Percentiles rank a stretch among this genome's conserved stretches.
phyloP scores from a whole-genome alignment of 345 rosid genomes.

The Linum tenue region DNA sequence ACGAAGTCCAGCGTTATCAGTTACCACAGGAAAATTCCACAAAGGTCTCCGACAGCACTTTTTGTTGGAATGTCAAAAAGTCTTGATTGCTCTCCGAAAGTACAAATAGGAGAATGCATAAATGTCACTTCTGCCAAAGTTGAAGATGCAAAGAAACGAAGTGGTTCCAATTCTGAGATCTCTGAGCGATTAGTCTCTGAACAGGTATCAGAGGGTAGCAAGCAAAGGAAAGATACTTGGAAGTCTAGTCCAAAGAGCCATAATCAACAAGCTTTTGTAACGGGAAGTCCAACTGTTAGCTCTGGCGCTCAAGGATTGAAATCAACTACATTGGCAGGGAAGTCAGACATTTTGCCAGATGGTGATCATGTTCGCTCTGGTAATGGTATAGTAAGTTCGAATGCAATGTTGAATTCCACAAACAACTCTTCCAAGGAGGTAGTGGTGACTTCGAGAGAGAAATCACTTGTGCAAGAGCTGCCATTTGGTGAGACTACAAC shows the following conservation, averaged over 20 bases:
- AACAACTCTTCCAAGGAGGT: conserved; percentile 19
- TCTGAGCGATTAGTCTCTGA: conserved; percentile 18
- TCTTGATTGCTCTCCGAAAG: conserved; percentile 20
- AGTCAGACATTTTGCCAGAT: conserved; percentile 10
- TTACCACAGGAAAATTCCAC: conserved; percentile 45
- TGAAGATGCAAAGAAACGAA: conserved; percentile 18
- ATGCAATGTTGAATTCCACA: conserved; percentile 18
- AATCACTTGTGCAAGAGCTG: conserved; percentile 15
- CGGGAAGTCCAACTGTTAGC: conserved; percentile 21
- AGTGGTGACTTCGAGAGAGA: conserved; percentile 18
- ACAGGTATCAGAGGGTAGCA: conserved; percentile 26
- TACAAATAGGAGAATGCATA: conserved; percentile 12
- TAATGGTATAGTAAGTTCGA: conserved; percentile 10
- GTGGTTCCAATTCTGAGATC: conserved; percentile 19
- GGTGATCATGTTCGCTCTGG: conserved; percentile 15
- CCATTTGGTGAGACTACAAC: conserved; percentile 10
- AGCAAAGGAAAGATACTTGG: conserved; percentile 27
- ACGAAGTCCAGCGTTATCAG: conserved; percentile 21
- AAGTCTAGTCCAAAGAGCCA: conserved; percentile 18
- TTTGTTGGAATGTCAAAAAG: conserved; percentile 27
- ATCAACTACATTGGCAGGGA: conserved; percentile 11
- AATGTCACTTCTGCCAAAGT: conserved; percentile 21
- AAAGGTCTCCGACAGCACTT: conserved; percentile 27
- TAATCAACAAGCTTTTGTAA: conserved; percentile 21
- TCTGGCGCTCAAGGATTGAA: conserved; percentile 20